phyloP scores from a whole-genome alignment of 495 filamentous ascomycete genomes.

The Podospora conica region DNA sequence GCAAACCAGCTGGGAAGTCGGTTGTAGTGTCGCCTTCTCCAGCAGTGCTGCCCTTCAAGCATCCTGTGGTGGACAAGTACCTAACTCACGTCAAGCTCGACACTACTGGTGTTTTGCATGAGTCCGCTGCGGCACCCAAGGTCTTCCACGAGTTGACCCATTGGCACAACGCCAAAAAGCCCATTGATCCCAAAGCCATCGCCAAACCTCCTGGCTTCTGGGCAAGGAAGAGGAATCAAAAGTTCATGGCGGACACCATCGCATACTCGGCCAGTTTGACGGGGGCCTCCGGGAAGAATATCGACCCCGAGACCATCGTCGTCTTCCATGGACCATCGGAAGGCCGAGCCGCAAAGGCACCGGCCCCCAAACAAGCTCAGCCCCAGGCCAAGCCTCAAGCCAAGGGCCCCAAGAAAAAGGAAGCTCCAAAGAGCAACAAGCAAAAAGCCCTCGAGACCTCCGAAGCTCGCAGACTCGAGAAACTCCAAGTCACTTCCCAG shows the following conservation, averaged over 20 bases:
- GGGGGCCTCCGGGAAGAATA: constrained; percentile 51
- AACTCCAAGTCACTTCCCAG: constrained; percentile 6
- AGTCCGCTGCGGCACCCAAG: constrained; percentile 8
- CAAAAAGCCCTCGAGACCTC: constrained; percentile 21
- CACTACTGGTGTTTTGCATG: constrained; percentile 21
- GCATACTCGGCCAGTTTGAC: constrained; percentile 67
- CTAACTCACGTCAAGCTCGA: constrained; percentile 47
- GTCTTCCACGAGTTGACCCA: constrained; percentile 56
- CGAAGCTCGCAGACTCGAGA: constrained; percentile 24
- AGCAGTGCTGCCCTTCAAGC: constrained; percentile 54
- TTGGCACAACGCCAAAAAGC: constrained; percentile 57
- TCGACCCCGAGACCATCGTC: constrained; percentile 58
- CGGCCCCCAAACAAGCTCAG: constrained; percentile 5
- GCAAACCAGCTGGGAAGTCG: neutral
- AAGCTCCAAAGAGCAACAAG: constrained; percentile 15
- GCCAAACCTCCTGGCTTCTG: constrained; percentile 19
- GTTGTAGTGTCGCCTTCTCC: neutral
- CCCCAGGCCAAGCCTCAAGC: constrained; percentile 17
- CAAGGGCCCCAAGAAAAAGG: constrained; percentile 22
- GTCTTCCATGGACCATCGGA: constrained; percentile 23
- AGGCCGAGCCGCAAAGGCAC: constrained; percentile 15
- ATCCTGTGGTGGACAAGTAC: constrained; percentile 53
- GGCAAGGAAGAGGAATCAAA: constrained; percentile 38
- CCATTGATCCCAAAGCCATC: constrained; percentile 37
- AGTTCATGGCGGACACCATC: constrained; percentile 57